Percentiles rank a stretch among this genome's conserved stretches.
Evolutionary conservation across 2,329 filamentous ascomycete genomes (phyloP).

Genomic region (Penicillium brasilianum): DNA sequence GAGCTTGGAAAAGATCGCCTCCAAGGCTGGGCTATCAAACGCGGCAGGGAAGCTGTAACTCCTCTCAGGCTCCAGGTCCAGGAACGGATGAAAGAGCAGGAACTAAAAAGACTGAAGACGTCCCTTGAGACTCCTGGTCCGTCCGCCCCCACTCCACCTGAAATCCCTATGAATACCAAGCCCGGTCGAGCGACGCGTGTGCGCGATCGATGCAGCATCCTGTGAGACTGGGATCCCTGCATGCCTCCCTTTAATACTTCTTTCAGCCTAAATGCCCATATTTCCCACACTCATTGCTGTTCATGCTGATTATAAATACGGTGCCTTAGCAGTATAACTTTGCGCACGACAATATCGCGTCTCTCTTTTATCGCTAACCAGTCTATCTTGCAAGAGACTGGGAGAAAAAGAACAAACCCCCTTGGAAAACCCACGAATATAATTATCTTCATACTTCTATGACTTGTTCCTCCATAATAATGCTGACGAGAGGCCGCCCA

Average conservation of each 20-base stretch:
- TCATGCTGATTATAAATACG: neutral
- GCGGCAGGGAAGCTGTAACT: constrained; percentile 51
- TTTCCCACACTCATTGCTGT: neutral
- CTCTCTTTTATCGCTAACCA: neutral
- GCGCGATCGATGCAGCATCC: constrained; percentile 6
- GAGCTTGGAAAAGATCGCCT: constrained; percentile 54
- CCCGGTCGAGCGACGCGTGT: neutral
- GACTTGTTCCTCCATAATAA: constrained; percentile 27
- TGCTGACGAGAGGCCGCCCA: constrained; percentile 32
- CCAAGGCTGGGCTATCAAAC: constrained; percentile 55
- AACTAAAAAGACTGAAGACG: constrained; percentile 46
- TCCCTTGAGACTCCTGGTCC: neutral
- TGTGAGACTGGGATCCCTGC: constrained; percentile 6
- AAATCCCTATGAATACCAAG: neutral
- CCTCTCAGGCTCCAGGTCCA: constrained; percentile 54
- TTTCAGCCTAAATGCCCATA: constrained; percentile 10
- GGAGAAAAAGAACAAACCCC: neutral
- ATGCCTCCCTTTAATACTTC: neutral
- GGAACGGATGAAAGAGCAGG: constrained; percentile 37
- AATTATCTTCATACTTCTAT: neutral
- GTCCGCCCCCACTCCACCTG: neutral
- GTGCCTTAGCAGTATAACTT: neutral
- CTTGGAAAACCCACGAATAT: neutral
- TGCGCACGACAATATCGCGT: neutral
- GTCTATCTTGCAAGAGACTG: neutral